phyloP scores from a whole-genome alignment of 2,329 filamentous ascomycete species.

The Bisporella sp. region DNA sequence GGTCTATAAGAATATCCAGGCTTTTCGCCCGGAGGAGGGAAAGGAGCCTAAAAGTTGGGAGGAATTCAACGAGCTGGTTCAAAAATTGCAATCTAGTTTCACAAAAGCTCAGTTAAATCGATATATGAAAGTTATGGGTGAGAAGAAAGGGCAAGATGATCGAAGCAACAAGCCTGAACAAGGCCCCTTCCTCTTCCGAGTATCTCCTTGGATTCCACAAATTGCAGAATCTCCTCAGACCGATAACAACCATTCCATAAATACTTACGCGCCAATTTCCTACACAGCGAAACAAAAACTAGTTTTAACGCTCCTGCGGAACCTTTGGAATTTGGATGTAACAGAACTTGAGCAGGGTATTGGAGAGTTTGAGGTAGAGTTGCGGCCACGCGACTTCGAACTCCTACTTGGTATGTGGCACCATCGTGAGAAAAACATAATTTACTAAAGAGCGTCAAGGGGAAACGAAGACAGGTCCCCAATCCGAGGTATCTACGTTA shows the following conservation, averaged over 20 bases:
- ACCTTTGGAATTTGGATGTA: constrained; percentile 25
- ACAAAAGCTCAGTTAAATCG: constrained; percentile 22
- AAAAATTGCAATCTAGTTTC: constrained; percentile 21
- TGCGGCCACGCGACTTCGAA: constrained; percentile 18
- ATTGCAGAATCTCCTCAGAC: constrained; percentile 13
- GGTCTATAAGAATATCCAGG: constrained; percentile 23
- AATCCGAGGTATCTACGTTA: no score
- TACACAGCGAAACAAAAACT: constrained; percentile 23
- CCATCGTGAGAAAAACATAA: constrained; percentile 14
- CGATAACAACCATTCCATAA: constrained; percentile 16
- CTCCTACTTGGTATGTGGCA: constrained; percentile 9
- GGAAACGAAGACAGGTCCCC: neutral
- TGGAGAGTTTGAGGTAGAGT: constrained; percentile 25
- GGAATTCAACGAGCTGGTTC: constrained; percentile 22
- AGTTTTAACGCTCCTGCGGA: constrained; percentile 18
- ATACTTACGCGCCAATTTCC: constrained; percentile 22
- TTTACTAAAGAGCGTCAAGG: no score
- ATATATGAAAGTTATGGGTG: constrained; percentile 17
- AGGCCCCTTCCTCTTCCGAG: constrained; percentile 7
- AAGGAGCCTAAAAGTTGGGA: constrained; percentile 15
- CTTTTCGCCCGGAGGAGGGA: constrained; percentile 16
- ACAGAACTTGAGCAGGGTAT: constrained; percentile 21
- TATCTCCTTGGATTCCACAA: constrained; percentile 24
- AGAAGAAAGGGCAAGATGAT: constrained; percentile 1
- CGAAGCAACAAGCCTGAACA: neutral